A percentile compares a stretch with the other conserved stretches of the same genome.
These are phyloP conservation scores for Diaporthe helianthi DNA, from an alignment of 2,329 filamentous ascomycete species.

Conservation along the genomic window DNA sequence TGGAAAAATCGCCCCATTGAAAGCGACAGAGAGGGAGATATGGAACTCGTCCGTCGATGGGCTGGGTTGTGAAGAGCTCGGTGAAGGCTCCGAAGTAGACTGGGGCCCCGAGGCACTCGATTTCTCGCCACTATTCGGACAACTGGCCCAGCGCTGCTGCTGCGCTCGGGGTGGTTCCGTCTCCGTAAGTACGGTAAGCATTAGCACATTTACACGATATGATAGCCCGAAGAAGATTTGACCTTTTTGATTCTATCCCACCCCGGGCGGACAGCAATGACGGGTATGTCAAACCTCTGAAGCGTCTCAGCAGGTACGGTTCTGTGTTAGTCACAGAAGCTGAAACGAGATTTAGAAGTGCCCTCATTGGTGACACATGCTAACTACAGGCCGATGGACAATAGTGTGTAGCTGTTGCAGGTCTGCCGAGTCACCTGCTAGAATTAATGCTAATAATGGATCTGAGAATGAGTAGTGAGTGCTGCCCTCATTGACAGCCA, in stretches of 20 bases:
- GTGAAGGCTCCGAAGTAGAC: slow-evolving; percentile 6
- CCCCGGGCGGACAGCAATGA: slow-evolving; percentile 40
- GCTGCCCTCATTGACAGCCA: slow-evolving; percentile 9
- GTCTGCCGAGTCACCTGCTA: slow-evolving; percentile 1
- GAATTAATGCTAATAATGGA: neutral
- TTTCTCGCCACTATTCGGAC: slow-evolving; percentile 17
- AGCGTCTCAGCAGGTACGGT: slow-evolving; percentile 34
- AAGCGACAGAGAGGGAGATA: too few relatives aligned
- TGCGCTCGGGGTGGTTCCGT: neutral
- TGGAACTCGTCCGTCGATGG: neutral
- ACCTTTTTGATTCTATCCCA: slow-evolving; percentile 32
- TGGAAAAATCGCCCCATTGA: too few relatives aligned
- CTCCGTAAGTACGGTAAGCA: neutral
- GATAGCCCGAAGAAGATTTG: slow-evolving; percentile 20
- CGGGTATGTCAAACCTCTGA: slow-evolving; percentile 40
- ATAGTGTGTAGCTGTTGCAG: neutral
- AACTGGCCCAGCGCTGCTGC: neutral
- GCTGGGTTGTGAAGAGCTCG: neutral
- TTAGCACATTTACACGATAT: slow-evolving; percentile 16
- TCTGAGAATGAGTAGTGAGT: slow-evolving; percentile 2
- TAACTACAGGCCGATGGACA: too few relatives aligned
- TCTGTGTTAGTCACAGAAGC: neutral
- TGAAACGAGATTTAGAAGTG: neutral
- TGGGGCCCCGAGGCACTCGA: slow-evolving; percentile 9
- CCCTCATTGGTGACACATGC: too few relatives aligned